Evolutionary conservation across 257 asterid species (phyloP), one percentile per base, ranked within the genome.

Genomic region (Pogostemon cablin): DNA sequence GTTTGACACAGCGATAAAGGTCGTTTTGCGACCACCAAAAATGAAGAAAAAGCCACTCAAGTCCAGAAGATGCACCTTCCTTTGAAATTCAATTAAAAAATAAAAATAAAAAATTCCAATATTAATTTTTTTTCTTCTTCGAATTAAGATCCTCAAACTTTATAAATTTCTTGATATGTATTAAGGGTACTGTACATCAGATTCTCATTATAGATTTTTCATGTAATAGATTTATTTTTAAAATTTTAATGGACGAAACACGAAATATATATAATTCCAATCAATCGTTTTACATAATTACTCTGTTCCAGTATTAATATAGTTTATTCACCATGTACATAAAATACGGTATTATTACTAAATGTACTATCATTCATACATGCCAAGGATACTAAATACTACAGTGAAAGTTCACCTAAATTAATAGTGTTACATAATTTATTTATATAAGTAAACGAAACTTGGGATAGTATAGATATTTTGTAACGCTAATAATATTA

Each of bases 1-100:
- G 35, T 92, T 92, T 61, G 98, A 90, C 68, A 88, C 91, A 35
- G 88, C 96, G 17, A 90, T 92, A 71, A 92, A 92, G 79, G 81
- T 90, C 15, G 96, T 86, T 62, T 72, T 92, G 82, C 86, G 90
- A 61, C 96, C 98, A 35, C 89, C 91, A 3, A 92, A 92, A 80
- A 46, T 43, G 78, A 92, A 83, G 95, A 88, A 83, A 81, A 90
- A 82, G 70, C 69, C 72, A 44, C 72, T 78, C 63, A 92, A 84
- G 73, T 57, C 80, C 65, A 86, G 79, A 80, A 71, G 80, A 85
- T 92, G 92, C 85, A 71, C 78, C 17, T 81, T 83, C 72, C 88
- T 87, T 73, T 85, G 72, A 82, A 71, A 12, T 77, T 43, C 80
- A 77, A 34, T 47, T 32, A 62, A 25, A 15, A 44, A 68, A 20